A percentile compares a stretch with the other conserved stretches of the same genome.
phyloP scores from a whole-genome alignment of 2,329 filamentous ascomycete genomes.

The Penicillium psychrosexuale region DNA sequence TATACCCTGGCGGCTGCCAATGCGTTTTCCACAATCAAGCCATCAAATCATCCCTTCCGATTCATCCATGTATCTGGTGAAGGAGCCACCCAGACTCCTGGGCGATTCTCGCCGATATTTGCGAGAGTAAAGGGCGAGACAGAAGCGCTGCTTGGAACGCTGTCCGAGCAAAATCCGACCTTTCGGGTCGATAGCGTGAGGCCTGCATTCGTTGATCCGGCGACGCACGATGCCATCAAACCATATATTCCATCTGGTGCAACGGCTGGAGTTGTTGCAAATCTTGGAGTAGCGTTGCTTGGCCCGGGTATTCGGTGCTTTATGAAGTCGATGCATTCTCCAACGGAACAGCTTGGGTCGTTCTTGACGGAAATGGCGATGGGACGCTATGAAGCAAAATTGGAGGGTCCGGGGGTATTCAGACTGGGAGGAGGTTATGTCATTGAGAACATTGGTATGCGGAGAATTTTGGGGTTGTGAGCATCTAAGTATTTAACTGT shows the following conservation, averaged over 20 bases:
- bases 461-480: conserved; percentile 15
- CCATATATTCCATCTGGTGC: conserved; percentile 28
- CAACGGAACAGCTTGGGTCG: conserved; percentile 49
- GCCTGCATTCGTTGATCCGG: conserved; percentile 58
- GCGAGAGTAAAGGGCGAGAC: conserved; percentile 65
- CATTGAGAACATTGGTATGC: conserved; percentile 16
- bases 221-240: conserved; percentile 37
- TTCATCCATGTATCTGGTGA: conserved; percentile 69
- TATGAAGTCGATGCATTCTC: conserved; percentile 29
- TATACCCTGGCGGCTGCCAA: conserved; percentile 63
- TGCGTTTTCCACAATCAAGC: conserved; percentile 54
- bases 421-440: conserved; percentile 15
- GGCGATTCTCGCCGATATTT: conserved; percentile 56
- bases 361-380: conserved; percentile 50
- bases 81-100: conserved; percentile 45
- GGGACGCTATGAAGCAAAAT: conserved; percentile 10
- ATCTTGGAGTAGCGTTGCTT: conserved; percentile 23
- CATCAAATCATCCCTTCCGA: conserved; percentile 52
- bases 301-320: conserved; percentile 19
- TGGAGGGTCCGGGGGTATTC: conserved; percentile 13
- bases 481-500: not conserved
- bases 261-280: conserved; percentile 25
- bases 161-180: conserved; percentile 43
- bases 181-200: conserved; percentile 58
- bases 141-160: conserved; percentile 57